Base-by-base conservation (phyloP, 257 asterid species). In the Vinca minor region DNA sequence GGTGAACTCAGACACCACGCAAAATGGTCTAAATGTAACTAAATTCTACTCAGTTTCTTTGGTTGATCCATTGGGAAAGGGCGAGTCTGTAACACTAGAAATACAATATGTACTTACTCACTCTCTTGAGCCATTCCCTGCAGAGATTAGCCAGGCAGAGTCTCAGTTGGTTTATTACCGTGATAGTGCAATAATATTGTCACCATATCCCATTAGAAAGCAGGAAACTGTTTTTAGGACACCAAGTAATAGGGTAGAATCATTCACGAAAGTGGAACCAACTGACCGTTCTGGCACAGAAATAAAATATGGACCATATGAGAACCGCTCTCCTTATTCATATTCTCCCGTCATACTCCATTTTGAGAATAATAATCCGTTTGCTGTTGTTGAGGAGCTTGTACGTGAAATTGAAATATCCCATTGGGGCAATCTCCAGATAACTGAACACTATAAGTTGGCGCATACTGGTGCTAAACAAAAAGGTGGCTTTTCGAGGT, bases 301-400 rank as follows among this genome's bases (percentile, higher is more conserved):
- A 78, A 74, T 93, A 59, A 93, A 77, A 72, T 93, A 93, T 67
- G 99, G 99, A 47, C 96, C 97, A 1, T 93, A 79, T 74, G 88
- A 78, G 70, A 85, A 83, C 41, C 74, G 63, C 4, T 45, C 62
- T 73, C 82, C 99, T 41, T 85, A 72, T 77, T 85, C 97, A 4
- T 83, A 77, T 79, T 74, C 85, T 23, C 96, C 99, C 29, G 48
- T 89, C 57, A 69, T 76, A 17, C 50, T 87, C 56, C 99, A 93
- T 85, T 85, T 85, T 59, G 99, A 93, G 79, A 93, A 93, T 77
- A 93, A 89, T 74, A 72, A 81, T 39, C 88, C 97, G 8, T 93
- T 93, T 78, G 92, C 99, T 75, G 96, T 89, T 74, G 92, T 93
- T 73, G 97, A 89, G 86, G 99, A 89, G 86, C 96, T 93, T 76